Percentiles rank a stretch among this genome's conserved stretches.
Conservation (phyloP, 495 filamentous ascomycete genomes). For the Lasiosphaeria miniovina region DNA sequence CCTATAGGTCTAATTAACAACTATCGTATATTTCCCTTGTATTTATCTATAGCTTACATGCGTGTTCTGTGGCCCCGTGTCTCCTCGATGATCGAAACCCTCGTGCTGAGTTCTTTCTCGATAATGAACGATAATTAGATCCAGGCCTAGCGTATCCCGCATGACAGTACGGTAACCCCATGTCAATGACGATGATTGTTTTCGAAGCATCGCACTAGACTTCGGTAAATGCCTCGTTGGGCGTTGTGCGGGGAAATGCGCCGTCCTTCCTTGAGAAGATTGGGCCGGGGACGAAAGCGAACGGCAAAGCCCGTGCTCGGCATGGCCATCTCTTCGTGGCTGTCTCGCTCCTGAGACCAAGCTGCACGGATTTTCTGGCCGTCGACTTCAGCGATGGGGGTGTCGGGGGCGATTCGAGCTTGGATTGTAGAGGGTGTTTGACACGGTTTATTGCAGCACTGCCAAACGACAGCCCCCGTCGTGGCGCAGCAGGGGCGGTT, state of each 20-base stretch:
- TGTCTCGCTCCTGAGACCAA: neutral
- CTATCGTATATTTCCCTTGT: too few species aligned
- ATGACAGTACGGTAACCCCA: neutral
- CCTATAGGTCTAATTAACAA: too few species aligned
- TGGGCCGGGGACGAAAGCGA: neutral
- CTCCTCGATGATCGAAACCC: too few species aligned
- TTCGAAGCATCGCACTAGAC: neutral
- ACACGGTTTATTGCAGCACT: neutral
- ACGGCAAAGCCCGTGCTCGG: neutral
- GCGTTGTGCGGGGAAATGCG: neutral
- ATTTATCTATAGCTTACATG: too few species aligned
- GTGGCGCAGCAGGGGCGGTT: neutral
- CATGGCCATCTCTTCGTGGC: neutral
- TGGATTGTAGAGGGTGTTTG: neutral
- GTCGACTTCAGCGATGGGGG: neutral
- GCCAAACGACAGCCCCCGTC: neutral
- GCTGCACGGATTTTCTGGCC: neutral
- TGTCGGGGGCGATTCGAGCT: neutral
- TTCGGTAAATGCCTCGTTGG: neutral
- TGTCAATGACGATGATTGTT: neutral
- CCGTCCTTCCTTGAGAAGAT: neutral
- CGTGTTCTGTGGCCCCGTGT: too few species aligned
- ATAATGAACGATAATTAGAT: too few species aligned
- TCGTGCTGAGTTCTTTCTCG: too few species aligned
- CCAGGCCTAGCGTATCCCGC: too few species aligned